Conservation (phyloP, 225 moss, liverwort and hornwort species). For the Straminergon stramineum region DNA sequence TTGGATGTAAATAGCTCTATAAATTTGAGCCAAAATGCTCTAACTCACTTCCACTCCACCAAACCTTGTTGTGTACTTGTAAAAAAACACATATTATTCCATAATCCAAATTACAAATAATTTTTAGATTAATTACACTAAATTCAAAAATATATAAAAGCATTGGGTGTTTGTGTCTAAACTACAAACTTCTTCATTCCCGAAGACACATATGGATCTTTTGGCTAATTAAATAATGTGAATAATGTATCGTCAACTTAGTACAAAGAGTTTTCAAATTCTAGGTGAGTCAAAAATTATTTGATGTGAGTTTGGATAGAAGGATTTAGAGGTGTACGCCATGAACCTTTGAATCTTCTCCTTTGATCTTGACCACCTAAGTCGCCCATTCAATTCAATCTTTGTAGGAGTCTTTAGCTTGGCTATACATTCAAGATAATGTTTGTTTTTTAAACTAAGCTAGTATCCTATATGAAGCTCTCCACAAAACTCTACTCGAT, state of each 20-base stretch:
- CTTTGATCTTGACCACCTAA: background rate
- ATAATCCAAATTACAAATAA: background rate
- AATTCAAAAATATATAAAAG: background rate
- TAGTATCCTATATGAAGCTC: background rate
- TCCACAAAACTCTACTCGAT: fast-evolving
- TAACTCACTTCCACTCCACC: fast-evolving
- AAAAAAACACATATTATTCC: background rate
- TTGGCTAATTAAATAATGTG: background rate
- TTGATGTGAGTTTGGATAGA: background rate
- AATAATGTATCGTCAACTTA: background rate
- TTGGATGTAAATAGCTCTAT: background rate
- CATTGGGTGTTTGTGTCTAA: background rate
- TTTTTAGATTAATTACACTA: background rate
- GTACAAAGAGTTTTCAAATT: background rate
- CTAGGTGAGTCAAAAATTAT: background rate
- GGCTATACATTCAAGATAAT: background rate
- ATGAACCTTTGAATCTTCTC: background rate
- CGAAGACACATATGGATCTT: background rate
- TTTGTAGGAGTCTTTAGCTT: background rate
- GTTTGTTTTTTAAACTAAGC: background rate
- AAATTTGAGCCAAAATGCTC: background rate
- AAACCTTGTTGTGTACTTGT: background rate
- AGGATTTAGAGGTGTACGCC: fast-evolving
- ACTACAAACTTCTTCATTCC: too few relatives aligned
- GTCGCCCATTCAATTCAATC: background rate